A percentile compares a stretch with the other conserved stretches of the same genome.
phyloP scores from a whole-genome alignment of 164 flowering plant species.

The Macadamia integrifolia region DNA sequence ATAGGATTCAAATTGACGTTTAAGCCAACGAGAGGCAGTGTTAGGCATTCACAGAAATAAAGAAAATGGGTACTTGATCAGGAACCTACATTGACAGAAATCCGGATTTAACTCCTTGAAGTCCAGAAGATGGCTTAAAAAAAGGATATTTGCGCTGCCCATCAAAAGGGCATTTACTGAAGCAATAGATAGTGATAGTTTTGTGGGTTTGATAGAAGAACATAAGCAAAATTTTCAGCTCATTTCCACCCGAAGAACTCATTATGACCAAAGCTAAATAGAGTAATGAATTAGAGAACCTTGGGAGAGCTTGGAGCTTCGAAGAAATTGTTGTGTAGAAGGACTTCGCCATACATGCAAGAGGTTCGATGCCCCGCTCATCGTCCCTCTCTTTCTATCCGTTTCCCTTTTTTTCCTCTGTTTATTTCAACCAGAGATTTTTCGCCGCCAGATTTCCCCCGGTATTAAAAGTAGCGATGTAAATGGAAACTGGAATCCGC shows the following conservation, averaged over 20 bases:
- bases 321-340: constrained; percentile 24
- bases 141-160: background rate
- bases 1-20: background rate
- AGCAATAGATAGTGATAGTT: background rate
- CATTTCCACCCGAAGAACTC: background rate
- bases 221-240: background rate
- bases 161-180: background rate
- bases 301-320: constrained; percentile 19
- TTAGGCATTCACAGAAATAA: background rate
- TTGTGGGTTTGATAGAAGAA: background rate
- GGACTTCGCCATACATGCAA: constrained; percentile 42
- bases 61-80: background rate
- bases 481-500: no score
- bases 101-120: background rate
- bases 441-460: no score
- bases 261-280: background rate
- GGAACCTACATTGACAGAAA: background rate
- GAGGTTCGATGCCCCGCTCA: constrained; percentile 32
- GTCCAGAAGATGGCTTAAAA: background rate
- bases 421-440: no score
- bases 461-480: no score
- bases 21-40: background rate
- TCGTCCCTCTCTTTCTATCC: constrained; percentile 3
- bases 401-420: no score
- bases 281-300: constrained; percentile 16